Conservation (phyloP, 768 basidiomycete species). For the Lyophyllum semitale region DNA sequence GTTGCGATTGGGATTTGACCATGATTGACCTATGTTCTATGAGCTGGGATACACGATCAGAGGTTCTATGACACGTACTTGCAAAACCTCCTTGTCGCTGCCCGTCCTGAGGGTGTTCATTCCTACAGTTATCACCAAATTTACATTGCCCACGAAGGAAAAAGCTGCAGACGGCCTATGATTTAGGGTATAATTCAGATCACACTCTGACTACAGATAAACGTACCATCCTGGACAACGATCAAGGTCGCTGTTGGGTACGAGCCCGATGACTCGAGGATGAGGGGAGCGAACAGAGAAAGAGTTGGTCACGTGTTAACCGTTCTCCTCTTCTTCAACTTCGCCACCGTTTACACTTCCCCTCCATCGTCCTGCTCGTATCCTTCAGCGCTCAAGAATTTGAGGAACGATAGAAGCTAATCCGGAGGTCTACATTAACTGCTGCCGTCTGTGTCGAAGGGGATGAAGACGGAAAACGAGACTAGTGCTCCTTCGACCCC, state of each 20-base stretch:
- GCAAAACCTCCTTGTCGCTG: conserved; percentile 43
- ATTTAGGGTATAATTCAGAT: background rate
- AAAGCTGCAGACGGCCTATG: conserved; percentile 60
- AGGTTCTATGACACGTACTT: conserved; percentile 41
- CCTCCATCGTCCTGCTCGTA: background rate
- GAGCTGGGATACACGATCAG: conserved; percentile 7
- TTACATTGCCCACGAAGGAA: conserved; percentile 65
- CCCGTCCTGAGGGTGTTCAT: conserved; percentile 57
- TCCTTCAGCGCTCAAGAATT: background rate
- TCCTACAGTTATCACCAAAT: conserved; percentile 65
- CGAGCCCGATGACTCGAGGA: no score
- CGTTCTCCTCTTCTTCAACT: background rate
- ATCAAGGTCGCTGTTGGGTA: background rate
- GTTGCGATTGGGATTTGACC: conserved; percentile 30
- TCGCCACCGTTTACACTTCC: background rate
- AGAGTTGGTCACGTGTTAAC: background rate
- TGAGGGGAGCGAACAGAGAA: background rate
- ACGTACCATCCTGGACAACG: conserved; percentile 17
- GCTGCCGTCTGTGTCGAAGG: background rate
- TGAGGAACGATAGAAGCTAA: background rate
- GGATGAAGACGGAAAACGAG: conserved; percentile 47
- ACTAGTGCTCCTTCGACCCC: conserved; percentile 19
- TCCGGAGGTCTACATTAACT: background rate
- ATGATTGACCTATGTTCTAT: conserved; percentile 36
- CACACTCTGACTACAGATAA: background rate